phyloP scores from a whole-genome alignment of 1,284 basidiomycete species.

The Heliocybe sulcata region DNA sequence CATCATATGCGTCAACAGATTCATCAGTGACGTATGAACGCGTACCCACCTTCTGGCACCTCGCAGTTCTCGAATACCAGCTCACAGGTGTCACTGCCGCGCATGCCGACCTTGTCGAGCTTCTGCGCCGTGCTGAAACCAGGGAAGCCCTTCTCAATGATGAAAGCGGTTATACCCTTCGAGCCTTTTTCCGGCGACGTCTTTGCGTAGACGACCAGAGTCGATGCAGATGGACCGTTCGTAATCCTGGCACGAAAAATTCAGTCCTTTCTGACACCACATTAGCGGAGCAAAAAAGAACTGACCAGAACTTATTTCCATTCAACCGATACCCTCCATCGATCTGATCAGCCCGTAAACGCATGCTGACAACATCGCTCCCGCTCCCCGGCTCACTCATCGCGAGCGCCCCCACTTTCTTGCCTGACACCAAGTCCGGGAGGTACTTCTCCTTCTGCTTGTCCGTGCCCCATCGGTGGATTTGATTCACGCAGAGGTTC shows the following conservation, averaged over 20 bases:
- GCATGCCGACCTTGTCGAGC: slow-evolving; percentile 94
- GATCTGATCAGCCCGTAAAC: slow-evolving; percentile 70
- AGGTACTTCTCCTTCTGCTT: slow-evolving; percentile 87
- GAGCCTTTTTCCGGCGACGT: slow-evolving; percentile 72
- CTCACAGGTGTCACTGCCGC: slow-evolving; percentile 93
- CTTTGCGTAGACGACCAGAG: slow-evolving; percentile 91
- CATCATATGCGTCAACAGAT: background rate
- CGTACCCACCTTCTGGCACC: slow-evolving; percentile 66
- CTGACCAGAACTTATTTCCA: slow-evolving; percentile 90
- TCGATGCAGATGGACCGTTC: slow-evolving; percentile 87
- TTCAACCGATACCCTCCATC: slow-evolving; percentile 75
- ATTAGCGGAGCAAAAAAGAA: background rate
- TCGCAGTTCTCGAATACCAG: slow-evolving; percentile 89
- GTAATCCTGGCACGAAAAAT: slow-evolving; percentile 66
- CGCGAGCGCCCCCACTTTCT: slow-evolving; percentile 84
- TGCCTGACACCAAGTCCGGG: slow-evolving; percentile 76
- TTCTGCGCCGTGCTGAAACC: slow-evolving; percentile 91
- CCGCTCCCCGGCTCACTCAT: slow-evolving; percentile 93
- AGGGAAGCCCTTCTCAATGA: slow-evolving; percentile 74
- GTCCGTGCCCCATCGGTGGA: slow-evolving; percentile 82
- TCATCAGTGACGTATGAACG: background rate
- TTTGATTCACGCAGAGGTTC: slow-evolving; percentile 87
- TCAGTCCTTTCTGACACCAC: background rate
- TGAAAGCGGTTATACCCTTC: slow-evolving; percentile 91
- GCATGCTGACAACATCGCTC: slow-evolving; percentile 92